Evolutionary conservation across 2,329 filamentous ascomycete genomes (phyloP).

Genomic region (Chalara sp.): DNA sequence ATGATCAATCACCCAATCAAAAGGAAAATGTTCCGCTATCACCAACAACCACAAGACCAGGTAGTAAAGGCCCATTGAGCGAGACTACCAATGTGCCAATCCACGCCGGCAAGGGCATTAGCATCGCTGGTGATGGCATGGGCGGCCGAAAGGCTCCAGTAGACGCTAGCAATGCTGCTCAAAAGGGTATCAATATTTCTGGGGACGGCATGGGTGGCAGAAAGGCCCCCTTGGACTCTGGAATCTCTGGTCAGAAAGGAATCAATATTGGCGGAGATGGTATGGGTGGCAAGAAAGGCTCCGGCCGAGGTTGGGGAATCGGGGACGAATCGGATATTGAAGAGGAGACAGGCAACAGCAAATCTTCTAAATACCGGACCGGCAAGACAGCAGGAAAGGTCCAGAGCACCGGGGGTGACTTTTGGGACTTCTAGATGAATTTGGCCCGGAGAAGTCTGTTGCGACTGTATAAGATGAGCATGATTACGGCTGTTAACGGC

Average conservation of each 20-base stretch:
- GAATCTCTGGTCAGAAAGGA: slow-evolving; percentile 25
- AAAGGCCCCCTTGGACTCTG: slow-evolving; percentile 45
- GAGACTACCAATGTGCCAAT: slow-evolving; percentile 19
- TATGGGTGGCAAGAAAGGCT: slow-evolving; percentile 37
- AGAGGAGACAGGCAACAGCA: slow-evolving; percentile 22
- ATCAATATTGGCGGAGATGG: slow-evolving; percentile 34
- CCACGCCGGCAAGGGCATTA: slow-evolving; percentile 18
- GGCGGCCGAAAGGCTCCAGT: slow-evolving; percentile 45
- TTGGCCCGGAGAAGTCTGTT: not conserved
- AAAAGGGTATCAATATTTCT: slow-evolving; percentile 33
- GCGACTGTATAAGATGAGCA: not conserved
- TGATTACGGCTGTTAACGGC: slow-evolving; percentile 3
- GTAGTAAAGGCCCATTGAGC: slow-evolving; percentile 21
- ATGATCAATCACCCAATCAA: slow-evolving; percentile 51
- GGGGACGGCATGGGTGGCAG: slow-evolving; percentile 37
- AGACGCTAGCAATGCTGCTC: slow-evolving; percentile 40
- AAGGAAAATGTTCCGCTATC: slow-evolving; percentile 25
- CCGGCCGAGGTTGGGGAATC: slow-evolving; percentile 44
- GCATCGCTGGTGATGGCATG: slow-evolving; percentile 53
- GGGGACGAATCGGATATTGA: slow-evolving; percentile 43
- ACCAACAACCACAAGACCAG: slow-evolving; percentile 9
- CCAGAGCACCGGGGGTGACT: slow-evolving; percentile 26
- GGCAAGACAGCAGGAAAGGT: slow-evolving; percentile 19
- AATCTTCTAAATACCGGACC: slow-evolving; percentile 18
- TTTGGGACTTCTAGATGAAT: slow-evolving; percentile 29